These are phyloP conservation scores for Globisporangium rhizosaccharum DNA, from an alignment of 352 stramenopile genomes.

Conservation along the genomic window DNA sequence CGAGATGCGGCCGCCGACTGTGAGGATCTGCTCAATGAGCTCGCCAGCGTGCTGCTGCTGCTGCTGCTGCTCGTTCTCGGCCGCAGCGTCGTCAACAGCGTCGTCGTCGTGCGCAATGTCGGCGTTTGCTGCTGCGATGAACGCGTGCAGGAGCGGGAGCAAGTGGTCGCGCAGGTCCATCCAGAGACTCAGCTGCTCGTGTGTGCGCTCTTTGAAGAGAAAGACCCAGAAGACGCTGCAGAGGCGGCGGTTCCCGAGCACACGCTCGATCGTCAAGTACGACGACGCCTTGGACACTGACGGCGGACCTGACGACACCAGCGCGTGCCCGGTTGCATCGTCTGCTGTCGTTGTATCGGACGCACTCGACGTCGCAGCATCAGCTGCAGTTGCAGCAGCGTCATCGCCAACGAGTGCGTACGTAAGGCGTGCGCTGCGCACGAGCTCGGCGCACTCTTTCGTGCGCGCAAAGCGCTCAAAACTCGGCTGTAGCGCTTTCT, in stretches of 20 bases:
- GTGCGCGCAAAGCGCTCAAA: constrained; percentile 60
- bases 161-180: constrained; percentile 79
- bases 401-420: constrained; percentile 30
- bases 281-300: constrained; percentile 23
- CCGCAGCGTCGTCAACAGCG: constrained; percentile 8
- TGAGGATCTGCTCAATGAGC: constrained; percentile 68
- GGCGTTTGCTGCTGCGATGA: constrained; percentile 34
- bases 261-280: constrained; percentile 67
- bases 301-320: constrained; percentile 1
- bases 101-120: constrained; percentile 27
- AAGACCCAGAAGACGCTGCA: constrained; percentile 88
- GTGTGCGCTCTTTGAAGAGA: constrained; percentile 79
- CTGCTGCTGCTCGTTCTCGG: constrained; percentile 6
- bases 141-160: constrained; percentile 52
- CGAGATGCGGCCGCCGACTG: constrained; percentile 42
- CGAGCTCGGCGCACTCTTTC: constrained; percentile 46
- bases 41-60: constrained; percentile 40
- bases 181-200: constrained; percentile 78
- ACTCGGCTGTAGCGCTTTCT: constrained; percentile 61
- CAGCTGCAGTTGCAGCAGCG: constrained; percentile 1
- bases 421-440: constrained; percentile 51
- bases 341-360: constrained; percentile 12
- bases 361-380: constrained; percentile 12
- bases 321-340: background rate
- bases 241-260: constrained; percentile 67